These are phyloP conservation scores for Ustilago bromivora DNA, from an alignment of 1,284 basidiomycete species.

Conservation along the genomic window DNA sequence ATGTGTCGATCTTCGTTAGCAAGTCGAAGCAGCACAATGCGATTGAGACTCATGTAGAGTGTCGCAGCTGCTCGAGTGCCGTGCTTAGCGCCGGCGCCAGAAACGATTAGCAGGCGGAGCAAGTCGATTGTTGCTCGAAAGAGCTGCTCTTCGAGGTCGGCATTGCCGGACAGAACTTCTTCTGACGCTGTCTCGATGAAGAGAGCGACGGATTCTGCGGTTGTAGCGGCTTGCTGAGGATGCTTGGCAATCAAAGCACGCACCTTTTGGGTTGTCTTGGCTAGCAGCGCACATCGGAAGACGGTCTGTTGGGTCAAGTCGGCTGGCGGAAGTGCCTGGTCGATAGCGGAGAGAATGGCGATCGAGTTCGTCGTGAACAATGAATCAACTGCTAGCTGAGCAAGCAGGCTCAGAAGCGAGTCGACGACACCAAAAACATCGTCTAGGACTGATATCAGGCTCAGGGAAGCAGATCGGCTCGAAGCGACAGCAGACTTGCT, in stretches of 20 bases:
- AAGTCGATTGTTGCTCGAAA: slow-evolving; percentile 22
- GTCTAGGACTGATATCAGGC: not conserved
- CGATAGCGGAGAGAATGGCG: slow-evolving; percentile 41
- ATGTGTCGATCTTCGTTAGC: slow-evolving; percentile 14
- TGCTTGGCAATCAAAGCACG: slow-evolving; percentile 8
- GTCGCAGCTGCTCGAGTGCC: slow-evolving; percentile 12
- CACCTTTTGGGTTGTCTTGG: slow-evolving; percentile 18
- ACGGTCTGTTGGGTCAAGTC: slow-evolving; percentile 43
- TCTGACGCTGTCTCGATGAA: slow-evolving; percentile 52
- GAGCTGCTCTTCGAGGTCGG: slow-evolving; percentile 32
- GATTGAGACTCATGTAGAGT: slow-evolving; percentile 53
- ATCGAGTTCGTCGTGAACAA: slow-evolving; percentile 46
- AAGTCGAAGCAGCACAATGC: slow-evolving; percentile 49
- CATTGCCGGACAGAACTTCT: slow-evolving; percentile 33
- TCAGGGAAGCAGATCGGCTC: not conserved
- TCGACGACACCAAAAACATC: slow-evolving; percentile 17
- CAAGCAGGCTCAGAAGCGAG: slow-evolving; percentile 42
- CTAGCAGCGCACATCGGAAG: slow-evolving; percentile 36
- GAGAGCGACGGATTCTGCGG: slow-evolving; percentile 26
- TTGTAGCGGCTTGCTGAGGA: slow-evolving; percentile 11
- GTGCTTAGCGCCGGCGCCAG: slow-evolving; percentile 7
- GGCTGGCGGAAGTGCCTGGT: slow-evolving; percentile 43
- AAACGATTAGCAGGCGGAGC: slow-evolving; percentile 21
- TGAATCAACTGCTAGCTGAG: slow-evolving; percentile 39
- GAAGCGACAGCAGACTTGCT: not conserved